These are phyloP conservation scores for Halophytophthora polymorphica DNA, from an alignment of 352 stramenopile genomes.

Conservation along the genomic window DNA sequence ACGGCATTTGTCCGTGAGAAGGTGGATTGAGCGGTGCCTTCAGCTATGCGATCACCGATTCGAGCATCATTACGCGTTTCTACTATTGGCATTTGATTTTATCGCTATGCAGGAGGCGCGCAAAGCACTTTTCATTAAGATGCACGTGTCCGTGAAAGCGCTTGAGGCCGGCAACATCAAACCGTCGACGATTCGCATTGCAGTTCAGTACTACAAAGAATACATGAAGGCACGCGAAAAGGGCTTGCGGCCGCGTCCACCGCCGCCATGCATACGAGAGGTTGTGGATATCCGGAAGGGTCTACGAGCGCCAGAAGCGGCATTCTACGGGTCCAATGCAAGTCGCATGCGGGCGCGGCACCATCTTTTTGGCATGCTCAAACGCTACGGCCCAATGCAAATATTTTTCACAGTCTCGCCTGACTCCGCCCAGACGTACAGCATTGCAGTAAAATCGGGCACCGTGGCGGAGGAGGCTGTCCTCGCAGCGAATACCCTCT, in stretches of 20 bases:
- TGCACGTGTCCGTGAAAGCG: constrained; percentile 13
- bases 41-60: constrained; percentile 16
- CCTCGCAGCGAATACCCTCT: background rate
- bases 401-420: constrained; percentile 26
- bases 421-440: constrained; percentile 8
- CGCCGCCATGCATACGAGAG: background rate
- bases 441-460: constrained; percentile 5
- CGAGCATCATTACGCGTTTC: constrained; percentile 22
- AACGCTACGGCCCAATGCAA: constrained; percentile 21
- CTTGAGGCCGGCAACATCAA: constrained; percentile 5
- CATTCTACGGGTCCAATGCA: constrained; percentile 21
- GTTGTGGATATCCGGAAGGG: constrained; percentile 22
- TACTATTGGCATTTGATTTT: constrained; percentile 23
- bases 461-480: background rate
- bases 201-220: constrained; percentile 16
- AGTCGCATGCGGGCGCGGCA: constrained; percentile 10
- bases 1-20: constrained; percentile 8
- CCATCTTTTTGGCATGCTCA: constrained; percentile 24
- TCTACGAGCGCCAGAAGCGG: constrained; percentile 7
- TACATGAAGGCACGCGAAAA: background rate
- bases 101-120: constrained; percentile 9
- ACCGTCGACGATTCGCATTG: constrained; percentile 4
- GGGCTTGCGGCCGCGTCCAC: constrained; percentile 1
- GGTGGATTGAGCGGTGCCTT: constrained; percentile 14
- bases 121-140: constrained; percentile 13